Base-by-base conservation (phyloP, 306 rosid species). In the Cucurbita maxima region DNA sequence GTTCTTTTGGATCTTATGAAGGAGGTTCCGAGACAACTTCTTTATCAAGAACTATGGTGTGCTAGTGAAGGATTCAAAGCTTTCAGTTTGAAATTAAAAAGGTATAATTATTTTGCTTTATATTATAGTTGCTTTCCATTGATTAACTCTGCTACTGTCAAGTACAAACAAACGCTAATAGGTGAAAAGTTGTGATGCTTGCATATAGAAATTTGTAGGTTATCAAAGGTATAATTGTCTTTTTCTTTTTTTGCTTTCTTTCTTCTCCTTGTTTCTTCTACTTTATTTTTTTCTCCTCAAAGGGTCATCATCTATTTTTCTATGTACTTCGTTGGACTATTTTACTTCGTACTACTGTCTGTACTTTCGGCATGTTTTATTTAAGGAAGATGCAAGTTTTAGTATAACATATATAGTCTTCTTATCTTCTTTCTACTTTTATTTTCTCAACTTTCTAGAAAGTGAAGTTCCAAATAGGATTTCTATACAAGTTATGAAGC, bases 11-110 rank as follows among this genome's bases (percentile, higher is more conserved):
- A 92, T 82, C 96, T 92, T 79, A 92, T 92, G 90, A 84, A 90
- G 84, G 98, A 92, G 79, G 91, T 88, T 77, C 98, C 98, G 10
- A 82, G 83, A 77, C 83, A 90, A 75, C 98, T 92, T 86, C 96
- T 92, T 77, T 83, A 88, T 86, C 96, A 90, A 79, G 96, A 90
- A 77, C 83, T 92, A 30, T 90, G 98, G 98, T 92, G 98, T 83
- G 91, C 98, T 76, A 92, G 98, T 79, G 98, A 88, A 87, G 98
- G 98, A 79, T 92, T 88, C 82, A 90, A 86, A 87, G 91, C 93
- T 75, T 92, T 92, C 83, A 90, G 88, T 83, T 87, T 85, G 37
- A 92, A 92, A 85, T 74, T 85, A 82, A 92, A 90, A 78, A 88
- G 98, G 98, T 92, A 86, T 57, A 4, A 53, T 36, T 34, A 52